Evolutionary conservation across 2,329 filamentous ascomycete species (phyloP), one percentile per base, ranked within the genome.

Genomic region (Aspergillus jensenii): DNA sequence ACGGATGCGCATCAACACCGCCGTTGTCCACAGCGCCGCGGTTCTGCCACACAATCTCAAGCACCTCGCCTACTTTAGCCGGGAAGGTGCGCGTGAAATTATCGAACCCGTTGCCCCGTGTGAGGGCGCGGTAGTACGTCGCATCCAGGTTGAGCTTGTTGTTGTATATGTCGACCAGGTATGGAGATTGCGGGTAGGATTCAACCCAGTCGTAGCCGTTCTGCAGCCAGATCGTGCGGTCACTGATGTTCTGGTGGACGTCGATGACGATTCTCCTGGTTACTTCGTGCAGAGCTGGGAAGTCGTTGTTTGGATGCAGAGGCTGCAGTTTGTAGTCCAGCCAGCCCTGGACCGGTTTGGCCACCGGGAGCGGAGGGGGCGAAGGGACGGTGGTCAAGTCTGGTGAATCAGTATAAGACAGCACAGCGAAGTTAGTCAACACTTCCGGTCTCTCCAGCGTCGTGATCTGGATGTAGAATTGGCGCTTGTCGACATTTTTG

Each of bases 191-290:
- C 2, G 69, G 67, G 43, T 69, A 64, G 7, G 46, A 59, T 21
- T 82, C 77, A 7, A 75, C 74, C 80, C 79, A 83, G n/a, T 76
- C 65, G 14, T 79, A 66, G 21, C 77, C 73, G 59, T 80, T 80
- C 49, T 79, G 70, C 0, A 64, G 58, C 68, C 67, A 71, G 40
- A 68, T 56, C 31, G 59, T 61, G 35, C 66, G 59, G 25, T 59
- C 63, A 33, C 63, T 65, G 53, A 67, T 64, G 64, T 65, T 67
- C 41, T 69, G 65, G 25, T 66, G 58, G 50, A 78, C 69, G 8
- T 79, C 78, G 45, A 84, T 77, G 40, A 77, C 74, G 6, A 84
- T 67, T 0, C 77, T 78, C 17, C 82, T 76, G 0, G 81, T 84
- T 4, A 84, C 82, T 40, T 83, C 78, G 3, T 61, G 56, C 9